Evolutionary conservation across 768 basidiomycete genomes (phyloP).

Genomic region (Boletellus emodensis): DNA sequence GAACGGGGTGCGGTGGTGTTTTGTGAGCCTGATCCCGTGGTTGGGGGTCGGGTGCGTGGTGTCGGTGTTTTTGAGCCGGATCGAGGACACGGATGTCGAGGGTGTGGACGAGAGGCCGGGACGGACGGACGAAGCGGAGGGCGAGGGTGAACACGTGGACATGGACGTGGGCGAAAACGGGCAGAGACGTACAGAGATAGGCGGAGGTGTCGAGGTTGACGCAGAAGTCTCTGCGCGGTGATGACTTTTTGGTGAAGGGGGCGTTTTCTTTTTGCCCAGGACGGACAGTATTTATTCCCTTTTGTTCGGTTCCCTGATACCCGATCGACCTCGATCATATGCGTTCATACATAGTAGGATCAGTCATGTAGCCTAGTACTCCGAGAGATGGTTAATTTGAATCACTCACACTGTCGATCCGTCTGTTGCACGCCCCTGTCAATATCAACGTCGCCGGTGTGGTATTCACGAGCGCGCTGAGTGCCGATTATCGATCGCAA

Average conservation of each 20-base stretch:
- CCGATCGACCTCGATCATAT: too few relatives aligned
- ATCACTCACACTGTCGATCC: too few relatives aligned
- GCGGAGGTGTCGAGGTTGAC: neutral
- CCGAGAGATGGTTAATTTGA: too few relatives aligned
- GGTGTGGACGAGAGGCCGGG: too few relatives aligned
- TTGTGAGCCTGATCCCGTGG: constrained; percentile 50
- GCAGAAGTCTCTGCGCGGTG: neutral
- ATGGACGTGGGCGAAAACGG: neutral
- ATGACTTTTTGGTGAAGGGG: neutral
- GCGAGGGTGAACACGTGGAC: neutral
- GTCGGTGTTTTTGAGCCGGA: constrained; percentile 38
- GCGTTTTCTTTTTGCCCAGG: too few relatives aligned
- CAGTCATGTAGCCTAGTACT: too few relatives aligned
- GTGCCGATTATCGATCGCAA: too few relatives aligned
- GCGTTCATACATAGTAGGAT: too few relatives aligned
- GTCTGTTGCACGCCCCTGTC: too few relatives aligned
- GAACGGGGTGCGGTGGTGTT: constrained; percentile 40
- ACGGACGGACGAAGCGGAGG: too few relatives aligned
- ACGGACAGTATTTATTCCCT: neutral
- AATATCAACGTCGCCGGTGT: too few relatives aligned
- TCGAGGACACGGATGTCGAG: constrained; percentile 26
- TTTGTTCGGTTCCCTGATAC: neutral
- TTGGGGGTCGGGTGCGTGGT: constrained; percentile 32
- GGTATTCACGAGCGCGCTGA: too few relatives aligned
- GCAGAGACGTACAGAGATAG: neutral